Evolutionary conservation across 1,284 basidiomycete genomes (phyloP).

Genomic region (Leccinum insolens): DNA sequence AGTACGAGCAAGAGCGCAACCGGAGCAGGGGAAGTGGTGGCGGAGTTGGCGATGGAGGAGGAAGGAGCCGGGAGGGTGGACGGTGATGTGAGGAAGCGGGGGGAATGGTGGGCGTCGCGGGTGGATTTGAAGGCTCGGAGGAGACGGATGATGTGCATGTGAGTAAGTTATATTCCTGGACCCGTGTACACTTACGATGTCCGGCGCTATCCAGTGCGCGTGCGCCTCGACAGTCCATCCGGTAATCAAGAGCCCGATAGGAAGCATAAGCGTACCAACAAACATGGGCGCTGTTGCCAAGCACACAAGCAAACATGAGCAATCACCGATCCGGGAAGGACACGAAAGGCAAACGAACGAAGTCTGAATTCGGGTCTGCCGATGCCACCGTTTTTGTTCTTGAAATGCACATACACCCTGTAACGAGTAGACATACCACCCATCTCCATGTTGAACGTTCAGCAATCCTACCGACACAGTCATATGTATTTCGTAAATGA

Average conservation of each 20-base stretch:
- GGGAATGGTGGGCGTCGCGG: no score
- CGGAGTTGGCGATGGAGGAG: no score
- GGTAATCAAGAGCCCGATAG: conserved; percentile 61
- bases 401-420: conserved; percentile 46
- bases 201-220: conserved; percentile 68
- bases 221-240: conserved; percentile 66
- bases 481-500: not conserved
- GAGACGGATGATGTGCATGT: no score
- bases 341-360: conserved; percentile 21
- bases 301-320: conserved; percentile 1
- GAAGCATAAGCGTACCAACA: conserved; percentile 55
- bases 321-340: not conserved
- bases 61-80: no score
- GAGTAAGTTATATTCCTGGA: no score
- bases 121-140: no score
- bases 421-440: conserved; percentile 51
- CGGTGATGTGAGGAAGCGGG: no score
- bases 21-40: no score
- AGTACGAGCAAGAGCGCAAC: no score
- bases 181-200: conserved; percentile 49
- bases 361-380: conserved; percentile 53
- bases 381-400: conserved; percentile 43
- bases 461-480: conserved; percentile 47
- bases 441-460: conserved; percentile 64
- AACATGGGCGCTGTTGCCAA: conserved; percentile 55